Evolutionary conservation across 768 basidiomycete species (phyloP).

Genomic region (Basidioascus undulatus): DNA sequence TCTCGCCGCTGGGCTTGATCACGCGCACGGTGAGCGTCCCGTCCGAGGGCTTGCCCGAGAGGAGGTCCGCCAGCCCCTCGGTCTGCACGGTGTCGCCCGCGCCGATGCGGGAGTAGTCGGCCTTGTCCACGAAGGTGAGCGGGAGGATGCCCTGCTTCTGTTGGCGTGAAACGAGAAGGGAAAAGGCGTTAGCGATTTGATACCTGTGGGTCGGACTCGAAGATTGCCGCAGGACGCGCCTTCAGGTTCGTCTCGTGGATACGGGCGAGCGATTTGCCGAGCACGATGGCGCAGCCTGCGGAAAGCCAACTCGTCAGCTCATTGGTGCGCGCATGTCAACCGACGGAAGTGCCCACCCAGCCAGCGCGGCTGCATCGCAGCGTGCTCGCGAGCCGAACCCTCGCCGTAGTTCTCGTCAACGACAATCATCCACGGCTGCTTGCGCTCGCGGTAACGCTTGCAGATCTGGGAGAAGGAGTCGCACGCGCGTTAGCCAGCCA

Average conservation of each 20-base stretch:
- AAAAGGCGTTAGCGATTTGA: neutral
- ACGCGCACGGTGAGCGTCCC: conserved; percentile 28
- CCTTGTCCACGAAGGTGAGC: conserved; percentile 71
- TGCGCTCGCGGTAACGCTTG: conserved; percentile 58
- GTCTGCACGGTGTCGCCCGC: conserved; percentile 61
- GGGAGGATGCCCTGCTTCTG: conserved; percentile 92
- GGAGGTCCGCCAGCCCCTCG: conserved; percentile 44
- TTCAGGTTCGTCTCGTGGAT: conserved; percentile 97
- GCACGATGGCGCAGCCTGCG: conserved; percentile 52
- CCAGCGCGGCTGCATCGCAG: conserved; percentile 77
- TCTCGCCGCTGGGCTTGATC: conserved; percentile 35
- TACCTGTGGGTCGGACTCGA: neutral
- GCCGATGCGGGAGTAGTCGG: conserved; percentile 61
- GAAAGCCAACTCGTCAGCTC: neutral
- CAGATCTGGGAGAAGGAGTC: too few relatives aligned
- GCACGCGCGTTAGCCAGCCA: too few relatives aligned
- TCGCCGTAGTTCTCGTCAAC: conserved; percentile 98
- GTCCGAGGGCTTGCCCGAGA: too few relatives aligned
- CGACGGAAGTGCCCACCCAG: conserved; percentile 3
- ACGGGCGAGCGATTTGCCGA: conserved; percentile 84
- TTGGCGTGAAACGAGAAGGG: neutral
- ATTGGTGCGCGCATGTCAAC: conserved; percentile 10
- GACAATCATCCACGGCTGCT: conserved; percentile 74
- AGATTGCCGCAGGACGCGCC: conserved; percentile 22
- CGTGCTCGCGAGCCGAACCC: conserved; percentile 92